Evolutionary conservation across 768 basidiomycete species (phyloP), one percentile per base, ranked within the genome.

Genomic region (Lepiota venenata): DNA sequence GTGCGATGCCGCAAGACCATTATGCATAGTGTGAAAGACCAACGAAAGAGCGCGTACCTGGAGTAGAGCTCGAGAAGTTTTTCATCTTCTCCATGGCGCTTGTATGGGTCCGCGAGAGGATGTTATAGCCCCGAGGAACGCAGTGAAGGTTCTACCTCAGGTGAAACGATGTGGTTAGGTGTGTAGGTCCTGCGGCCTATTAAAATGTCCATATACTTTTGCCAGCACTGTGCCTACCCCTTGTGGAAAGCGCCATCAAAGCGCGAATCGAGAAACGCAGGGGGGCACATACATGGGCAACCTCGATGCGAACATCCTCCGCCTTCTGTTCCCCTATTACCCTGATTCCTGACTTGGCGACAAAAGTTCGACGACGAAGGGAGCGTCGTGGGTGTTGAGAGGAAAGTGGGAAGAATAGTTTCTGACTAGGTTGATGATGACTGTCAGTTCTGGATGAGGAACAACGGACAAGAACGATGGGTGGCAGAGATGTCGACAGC

Each of bases 331-430:
- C 71, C 12, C 71, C 66, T 43, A 70, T 74, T 50, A 74, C 71
- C 55, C 77, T 74, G 35, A 70, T 71, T 56, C 84, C 69, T 61
- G 80, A 85, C 66, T 82, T 85, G 55, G 77, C 79, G 57, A 93
- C 69, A 57, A 90, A 87, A 94, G 74, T 62, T 88, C 88, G 16
- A 79, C 77, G 2, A 91, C 84, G 2, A 87, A 79, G 11, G 87
- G 84, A 5, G 91, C 85, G 20, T 78, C 73, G 22, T 78, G 80
- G 2, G 87, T 84, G 62, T 83, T 76, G n/a, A 84, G 88, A 22
- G 82, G 69, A 61, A 96, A 79, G 71, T 94, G 87, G 15, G 93
- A 93, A 41, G 89, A 89, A 68, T 95, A 94, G 65, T 94, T 93
- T 77, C 82, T 80, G 78, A 92, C 90, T 89, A 95, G 75, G 79